Conservation (phyloP, 805 yeast genomes). For the Candida nemodendra region DNA sequence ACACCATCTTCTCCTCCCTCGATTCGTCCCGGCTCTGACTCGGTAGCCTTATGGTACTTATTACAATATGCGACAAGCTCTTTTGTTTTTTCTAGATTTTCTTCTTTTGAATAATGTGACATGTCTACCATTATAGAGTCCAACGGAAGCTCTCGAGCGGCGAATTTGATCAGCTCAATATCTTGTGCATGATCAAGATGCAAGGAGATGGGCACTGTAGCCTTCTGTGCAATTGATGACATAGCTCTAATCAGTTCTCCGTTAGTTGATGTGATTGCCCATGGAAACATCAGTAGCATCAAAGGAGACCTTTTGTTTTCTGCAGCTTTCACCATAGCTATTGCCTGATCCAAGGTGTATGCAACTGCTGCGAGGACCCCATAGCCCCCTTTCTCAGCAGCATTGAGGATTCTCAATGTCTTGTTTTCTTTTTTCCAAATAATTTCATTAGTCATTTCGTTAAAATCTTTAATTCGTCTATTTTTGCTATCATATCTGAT, state of each 20-base stretch:
- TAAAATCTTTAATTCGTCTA: too few species aligned
- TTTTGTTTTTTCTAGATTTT: conserved; percentile 30
- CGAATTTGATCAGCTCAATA: conserved; percentile 27
- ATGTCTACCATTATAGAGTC: conserved; percentile 41
- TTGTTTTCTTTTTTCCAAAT: conserved; percentile 26
- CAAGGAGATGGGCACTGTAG: conserved; percentile 36
- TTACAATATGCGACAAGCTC: conserved; percentile 32
- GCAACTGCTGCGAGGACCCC: conserved; percentile 37
- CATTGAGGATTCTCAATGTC: conserved; percentile 30
- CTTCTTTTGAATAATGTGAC: conserved; percentile 36
- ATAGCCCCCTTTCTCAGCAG: conserved; percentile 32
- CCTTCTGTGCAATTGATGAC: conserved; percentile 27
- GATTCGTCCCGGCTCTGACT: conserved; percentile 40
- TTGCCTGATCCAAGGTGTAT: conserved; percentile 34
- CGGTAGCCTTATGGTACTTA: conserved; percentile 32
- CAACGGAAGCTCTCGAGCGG: conserved; percentile 35
- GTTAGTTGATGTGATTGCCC: conserved; percentile 36
- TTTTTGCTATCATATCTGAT: too few species aligned
- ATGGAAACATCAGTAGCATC: conserved; percentile 37
- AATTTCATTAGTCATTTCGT: too few species aligned
- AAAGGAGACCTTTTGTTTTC: conserved; percentile 34
- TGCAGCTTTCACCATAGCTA: conserved; percentile 36
- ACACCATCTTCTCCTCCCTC: conserved; percentile 41
- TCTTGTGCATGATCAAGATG: conserved; percentile 39
- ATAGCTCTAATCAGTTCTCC: conserved; percentile 31